These are phyloP conservation scores for Cucurbita moschata DNA, from an alignment of 306 rosid genomes.

Conservation along the genomic window DNA sequence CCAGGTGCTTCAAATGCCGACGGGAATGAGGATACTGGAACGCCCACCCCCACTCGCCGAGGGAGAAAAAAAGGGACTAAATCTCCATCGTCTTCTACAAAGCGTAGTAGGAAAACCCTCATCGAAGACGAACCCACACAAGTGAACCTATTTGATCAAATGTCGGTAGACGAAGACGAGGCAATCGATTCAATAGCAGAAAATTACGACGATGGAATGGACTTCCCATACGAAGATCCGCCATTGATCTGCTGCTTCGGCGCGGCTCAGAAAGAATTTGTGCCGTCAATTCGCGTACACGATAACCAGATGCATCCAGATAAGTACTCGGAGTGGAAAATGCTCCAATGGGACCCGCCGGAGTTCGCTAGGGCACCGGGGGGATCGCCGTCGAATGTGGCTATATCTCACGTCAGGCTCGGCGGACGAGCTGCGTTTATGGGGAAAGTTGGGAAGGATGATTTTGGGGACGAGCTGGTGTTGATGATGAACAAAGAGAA, in stretches of 20 bases:
- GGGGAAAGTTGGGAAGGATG: constrained; percentile 76
- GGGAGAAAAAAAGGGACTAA: constrained; percentile 41
- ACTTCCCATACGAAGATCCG: constrained; percentile 52
- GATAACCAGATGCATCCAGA: constrained; percentile 67
- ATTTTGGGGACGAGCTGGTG: constrained; percentile 54
- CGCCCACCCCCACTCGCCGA: constrained; percentile 28
- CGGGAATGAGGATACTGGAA: constrained; percentile 15
- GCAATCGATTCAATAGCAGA: constrained; percentile 13
- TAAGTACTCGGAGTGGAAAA: constrained; percentile 79
- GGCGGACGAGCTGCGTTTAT: constrained; percentile 82
- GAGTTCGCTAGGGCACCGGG: constrained; percentile 80
- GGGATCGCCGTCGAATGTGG: constrained; percentile 67
- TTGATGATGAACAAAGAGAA: constrained; percentile 62
- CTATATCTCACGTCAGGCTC: constrained; percentile 73
- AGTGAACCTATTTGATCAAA: not conserved
- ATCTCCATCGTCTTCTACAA: constrained; percentile 13
- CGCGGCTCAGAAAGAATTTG: constrained; percentile 58
- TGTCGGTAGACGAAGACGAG: constrained; percentile 3
- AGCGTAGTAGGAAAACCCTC: constrained; percentile 20
- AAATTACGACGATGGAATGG: constrained; percentile 56
- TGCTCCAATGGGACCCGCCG: constrained; percentile 96
- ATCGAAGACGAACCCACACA: constrained; percentile 22
- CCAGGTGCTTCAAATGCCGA: constrained; percentile 29
- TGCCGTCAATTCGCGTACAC: constrained; percentile 71
- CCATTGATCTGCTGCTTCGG: constrained; percentile 86